Percentiles rank a stretch among this genome's conserved stretches.
phyloP scores from a whole-genome alignment of 2,329 filamentous ascomycete genomes.

The Rhytidhysteron rufulum region DNA sequence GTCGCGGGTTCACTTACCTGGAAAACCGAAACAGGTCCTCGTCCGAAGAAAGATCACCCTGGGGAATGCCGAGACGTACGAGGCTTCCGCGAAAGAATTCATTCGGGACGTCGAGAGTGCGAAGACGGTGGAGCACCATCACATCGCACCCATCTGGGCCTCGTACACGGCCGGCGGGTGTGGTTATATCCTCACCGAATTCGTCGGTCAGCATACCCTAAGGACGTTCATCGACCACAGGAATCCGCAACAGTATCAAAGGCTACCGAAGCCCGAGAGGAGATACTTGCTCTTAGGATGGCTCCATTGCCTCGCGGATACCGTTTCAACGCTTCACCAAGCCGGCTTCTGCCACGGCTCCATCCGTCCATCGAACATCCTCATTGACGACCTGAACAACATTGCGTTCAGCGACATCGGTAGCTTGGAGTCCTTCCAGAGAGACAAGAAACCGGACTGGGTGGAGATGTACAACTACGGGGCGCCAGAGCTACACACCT shows the following conservation, averaged over 20 bases:
- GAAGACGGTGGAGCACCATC: constrained; percentile 59
- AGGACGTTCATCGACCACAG: constrained; percentile 62
- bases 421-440: constrained; percentile 46
- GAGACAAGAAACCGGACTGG: constrained; percentile 54
- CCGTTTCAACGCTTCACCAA: constrained; percentile 64
- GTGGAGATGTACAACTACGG: constrained; percentile 70
- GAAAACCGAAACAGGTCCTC: constrained; percentile 55
- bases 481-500: constrained; percentile 57
- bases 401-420: constrained; percentile 65
- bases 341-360: constrained; percentile 62
- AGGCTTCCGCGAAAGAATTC: constrained; percentile 47
- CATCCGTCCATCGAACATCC: constrained; percentile 67
- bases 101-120: constrained; percentile 58
- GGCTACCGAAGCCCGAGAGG: constrained; percentile 57
- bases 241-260: constrained; percentile 60
- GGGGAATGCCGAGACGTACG: constrained; percentile 30
- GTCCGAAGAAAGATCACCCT: constrained; percentile 57
- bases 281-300: constrained; percentile 64
- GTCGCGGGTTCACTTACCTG: constrained; percentile 63
- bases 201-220: constrained; percentile 63
- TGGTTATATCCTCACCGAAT: constrained; percentile 65
- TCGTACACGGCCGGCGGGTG: constrained; percentile 64
- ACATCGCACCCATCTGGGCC: constrained; percentile 67
- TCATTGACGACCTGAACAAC: constrained; percentile 62
- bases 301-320: constrained; percentile 70